Conservation (phyloP, 2,329 filamentous ascomycete genomes). For the Calonectria pteridis region DNA sequence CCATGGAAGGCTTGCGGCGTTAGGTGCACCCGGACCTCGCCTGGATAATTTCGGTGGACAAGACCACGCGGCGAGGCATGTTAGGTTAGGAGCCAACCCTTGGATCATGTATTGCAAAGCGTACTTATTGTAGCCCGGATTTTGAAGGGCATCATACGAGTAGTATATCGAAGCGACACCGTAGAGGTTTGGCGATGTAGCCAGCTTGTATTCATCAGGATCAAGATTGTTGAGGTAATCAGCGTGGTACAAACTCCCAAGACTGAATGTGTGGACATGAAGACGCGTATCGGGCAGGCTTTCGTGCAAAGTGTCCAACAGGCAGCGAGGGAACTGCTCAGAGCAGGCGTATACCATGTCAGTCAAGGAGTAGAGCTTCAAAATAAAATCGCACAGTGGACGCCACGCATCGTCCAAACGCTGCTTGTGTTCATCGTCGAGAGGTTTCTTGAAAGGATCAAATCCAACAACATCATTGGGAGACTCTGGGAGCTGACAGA, state of each 20-base stretch:
- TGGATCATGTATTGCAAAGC: not conserved
- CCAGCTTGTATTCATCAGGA: conserved; percentile 8
- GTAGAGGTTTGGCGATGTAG: conserved; percentile 12
- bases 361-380: not conserved
- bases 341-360: conserved; percentile 18
- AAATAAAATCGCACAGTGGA: conserved; percentile 4
- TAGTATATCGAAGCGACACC: not conserved
- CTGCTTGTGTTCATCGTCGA: not conserved
- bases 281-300: conserved; percentile 6
- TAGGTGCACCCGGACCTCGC: no score
- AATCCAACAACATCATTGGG: no score
- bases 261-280: conserved; percentile 20
- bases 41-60: not conserved
- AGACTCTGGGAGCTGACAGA: not conserved
- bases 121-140: not conserved
- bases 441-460: not conserved
- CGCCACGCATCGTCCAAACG: conserved; percentile 5
- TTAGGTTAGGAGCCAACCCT: not conserved
- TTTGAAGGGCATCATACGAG: not conserved
- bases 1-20: not conserved
- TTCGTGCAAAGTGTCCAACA: conserved; percentile 11
- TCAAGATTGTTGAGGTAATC: not conserved
- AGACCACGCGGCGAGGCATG: not conserved
- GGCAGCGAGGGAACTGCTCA: conserved; percentile 10
- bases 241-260: conserved; percentile 2